phyloP scores from a whole-genome alignment of 352 stramenopile species.

The Globisporangium parvum region DNA sequence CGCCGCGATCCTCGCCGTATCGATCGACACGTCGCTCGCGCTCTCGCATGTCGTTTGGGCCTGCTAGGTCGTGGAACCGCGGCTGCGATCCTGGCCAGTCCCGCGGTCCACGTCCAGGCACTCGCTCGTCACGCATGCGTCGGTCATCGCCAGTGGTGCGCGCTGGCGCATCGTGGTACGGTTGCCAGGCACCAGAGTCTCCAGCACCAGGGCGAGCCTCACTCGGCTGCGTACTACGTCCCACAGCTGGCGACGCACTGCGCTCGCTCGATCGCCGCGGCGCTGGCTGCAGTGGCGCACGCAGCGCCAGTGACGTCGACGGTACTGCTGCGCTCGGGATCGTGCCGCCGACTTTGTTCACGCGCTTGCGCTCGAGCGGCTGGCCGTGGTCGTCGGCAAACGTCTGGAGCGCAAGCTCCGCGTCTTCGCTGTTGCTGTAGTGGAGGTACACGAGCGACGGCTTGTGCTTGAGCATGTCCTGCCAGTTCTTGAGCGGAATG shows the following conservation, averaged over 20 bases:
- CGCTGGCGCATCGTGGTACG: constrained; percentile 6
- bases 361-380: constrained; percentile 29
- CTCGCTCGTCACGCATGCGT: not conserved
- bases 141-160: not conserved
- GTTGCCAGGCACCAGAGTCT: constrained; percentile 6
- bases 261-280: constrained; percentile 32
- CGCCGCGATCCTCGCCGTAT: too few relatives aligned
- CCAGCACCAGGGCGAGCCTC: not conserved
- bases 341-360: constrained; percentile 29
- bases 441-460: constrained; percentile 33
- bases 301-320: constrained; percentile 14
- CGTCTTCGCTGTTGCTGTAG: constrained; percentile 51
- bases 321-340: constrained; percentile 10
- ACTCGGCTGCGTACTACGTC: too few relatives aligned
- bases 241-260: constrained; percentile 1
- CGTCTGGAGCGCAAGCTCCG: constrained; percentile 24
- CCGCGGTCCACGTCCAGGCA: constrained; percentile 1
- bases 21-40: too few relatives aligned
- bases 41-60: not conserved
- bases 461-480: constrained; percentile 30
- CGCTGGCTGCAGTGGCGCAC: not conserved
- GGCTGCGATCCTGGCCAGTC: constrained; percentile 2
- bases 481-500: constrained; percentile 55
- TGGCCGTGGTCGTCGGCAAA: constrained; percentile 39
- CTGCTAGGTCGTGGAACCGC: constrained; percentile 1